Conservation (phyloP, 2,329 filamentous ascomycete species). For the Fusarium solani-melongenae region DNA sequence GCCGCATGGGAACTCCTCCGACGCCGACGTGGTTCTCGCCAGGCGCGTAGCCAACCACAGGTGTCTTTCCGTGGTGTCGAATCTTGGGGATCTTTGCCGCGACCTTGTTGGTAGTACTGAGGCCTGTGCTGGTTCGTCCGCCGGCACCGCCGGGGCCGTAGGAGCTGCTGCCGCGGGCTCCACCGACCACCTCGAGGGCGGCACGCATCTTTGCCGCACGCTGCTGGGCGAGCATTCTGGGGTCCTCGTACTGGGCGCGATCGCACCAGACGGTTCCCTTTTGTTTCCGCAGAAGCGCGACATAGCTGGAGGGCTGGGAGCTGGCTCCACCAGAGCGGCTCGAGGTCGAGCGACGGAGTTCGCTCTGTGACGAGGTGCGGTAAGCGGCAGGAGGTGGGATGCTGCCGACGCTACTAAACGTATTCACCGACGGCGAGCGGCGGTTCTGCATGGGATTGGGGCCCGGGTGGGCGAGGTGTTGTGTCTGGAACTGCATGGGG, state of each 20-base stretch:
- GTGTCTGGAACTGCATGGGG: slow-evolving; percentile 49
- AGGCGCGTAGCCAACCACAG: slow-evolving; percentile 81
- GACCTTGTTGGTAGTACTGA: slow-evolving; percentile 72
- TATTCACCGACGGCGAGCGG: slow-evolving; percentile 74
- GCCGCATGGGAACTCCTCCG: slow-evolving; percentile 85
- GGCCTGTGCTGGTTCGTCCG: slow-evolving; percentile 71
- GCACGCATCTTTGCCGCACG: slow-evolving; percentile 89
- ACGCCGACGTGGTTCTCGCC: slow-evolving; percentile 79
- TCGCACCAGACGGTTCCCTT: slow-evolving; percentile 99
- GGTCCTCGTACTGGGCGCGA: slow-evolving; percentile 90
- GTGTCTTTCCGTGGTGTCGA: slow-evolving; percentile 84
- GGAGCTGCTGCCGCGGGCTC: slow-evolving; percentile 63
- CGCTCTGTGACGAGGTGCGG: slow-evolving; percentile 65
- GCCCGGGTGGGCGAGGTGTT: slow-evolving; percentile 48
- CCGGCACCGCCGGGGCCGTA: slow-evolving; percentile 49
- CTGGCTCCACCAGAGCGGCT: slow-evolving; percentile 73
- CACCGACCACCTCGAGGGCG: slow-evolving; percentile 82
- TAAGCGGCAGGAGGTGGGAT: slow-evolving; percentile 69
- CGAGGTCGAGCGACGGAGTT: slow-evolving; percentile 82
- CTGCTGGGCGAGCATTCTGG: slow-evolving; percentile 83
- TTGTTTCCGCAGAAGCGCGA: slow-evolving; percentile 94
- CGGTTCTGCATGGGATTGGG: slow-evolving; percentile 56
- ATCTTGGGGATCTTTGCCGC: slow-evolving; percentile 93
- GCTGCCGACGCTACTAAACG: slow-evolving; percentile 77
- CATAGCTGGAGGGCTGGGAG: slow-evolving; percentile 79